Percentiles rank a stretch among this genome's conserved stretches.
phyloP scores from a whole-genome alignment of 2,329 filamentous ascomycete species.

The Grosmannia huntii region DNA sequence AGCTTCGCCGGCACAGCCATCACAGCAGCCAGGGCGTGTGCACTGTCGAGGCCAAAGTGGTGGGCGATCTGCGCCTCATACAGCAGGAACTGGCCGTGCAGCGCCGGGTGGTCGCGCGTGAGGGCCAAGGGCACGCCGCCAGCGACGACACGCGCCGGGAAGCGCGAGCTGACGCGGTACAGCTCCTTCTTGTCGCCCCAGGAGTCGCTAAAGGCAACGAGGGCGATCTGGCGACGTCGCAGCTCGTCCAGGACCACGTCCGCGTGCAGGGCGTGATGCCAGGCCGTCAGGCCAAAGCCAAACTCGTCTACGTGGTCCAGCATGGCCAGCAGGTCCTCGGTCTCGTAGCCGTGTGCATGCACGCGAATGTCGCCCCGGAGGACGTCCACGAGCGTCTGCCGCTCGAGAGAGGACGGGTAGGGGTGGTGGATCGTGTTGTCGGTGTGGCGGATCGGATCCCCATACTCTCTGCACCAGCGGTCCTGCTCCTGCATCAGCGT shows the following conservation, averaged over 20 bases:
- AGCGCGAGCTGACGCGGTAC: conserved; percentile 25
- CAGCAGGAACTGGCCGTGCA: conserved; percentile 2
- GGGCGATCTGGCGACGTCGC: conserved; percentile 24
- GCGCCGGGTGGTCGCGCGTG: conserved; percentile 1
- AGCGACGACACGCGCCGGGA: conserved; percentile 26
- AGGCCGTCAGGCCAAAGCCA: conserved; percentile 26
- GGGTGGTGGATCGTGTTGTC: no score
- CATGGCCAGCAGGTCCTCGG: conserved; percentile 30
- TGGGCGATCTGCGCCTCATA: conserved; percentile 17
- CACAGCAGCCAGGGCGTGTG: conserved; percentile 28
- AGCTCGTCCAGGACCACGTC: conserved; percentile 28
- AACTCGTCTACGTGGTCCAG: conserved; percentile 28
- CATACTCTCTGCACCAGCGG: conserved; percentile 7
- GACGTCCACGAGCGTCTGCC: conserved; percentile 26
- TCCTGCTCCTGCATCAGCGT: conserved; percentile 25
- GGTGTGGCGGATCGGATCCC: no score
- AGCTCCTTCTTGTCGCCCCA: conserved; percentile 29
- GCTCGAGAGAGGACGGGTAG: conserved; percentile 23
- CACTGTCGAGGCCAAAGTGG: conserved; percentile 26
- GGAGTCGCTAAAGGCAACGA: conserved; percentile 30
- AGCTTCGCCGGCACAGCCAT: conserved; percentile 32
- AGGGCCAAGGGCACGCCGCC: conserved; percentile 25
- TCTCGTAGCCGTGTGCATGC: conserved; percentile 32
- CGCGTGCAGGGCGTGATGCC: conserved; percentile 27
- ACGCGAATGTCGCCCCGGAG: conserved; percentile 27